These are phyloP conservation scores for Ustilago lituana DNA, from an alignment of 1,284 basidiomycete species.

Conservation along the genomic window DNA sequence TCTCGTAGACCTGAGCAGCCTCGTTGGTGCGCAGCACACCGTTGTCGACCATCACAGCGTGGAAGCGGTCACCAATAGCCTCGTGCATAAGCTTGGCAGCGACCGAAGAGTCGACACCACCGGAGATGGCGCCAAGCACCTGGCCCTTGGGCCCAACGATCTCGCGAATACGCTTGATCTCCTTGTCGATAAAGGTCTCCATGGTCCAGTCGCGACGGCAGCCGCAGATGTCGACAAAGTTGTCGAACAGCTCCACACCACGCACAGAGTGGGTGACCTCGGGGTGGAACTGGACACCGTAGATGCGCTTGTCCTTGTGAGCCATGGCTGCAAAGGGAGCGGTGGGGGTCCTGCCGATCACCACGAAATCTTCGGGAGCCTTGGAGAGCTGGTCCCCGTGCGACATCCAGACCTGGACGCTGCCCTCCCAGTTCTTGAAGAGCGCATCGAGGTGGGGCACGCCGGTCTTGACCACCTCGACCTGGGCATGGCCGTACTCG, in stretches of 20 bases:
- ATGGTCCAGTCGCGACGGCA: constrained; percentile 92
- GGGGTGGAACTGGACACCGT: constrained; percentile 98
- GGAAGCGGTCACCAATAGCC: constrained; percentile 95
- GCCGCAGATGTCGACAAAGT: constrained; percentile 84
- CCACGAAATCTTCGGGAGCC: constrained; percentile 83
- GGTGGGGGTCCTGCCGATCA: constrained; percentile 85
- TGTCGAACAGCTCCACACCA: constrained; percentile 89
- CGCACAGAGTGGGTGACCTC: constrained; percentile 95
- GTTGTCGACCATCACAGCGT: constrained; percentile 99
- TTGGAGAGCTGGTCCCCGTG: constrained; percentile 93
- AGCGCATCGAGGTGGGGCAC: constrained; percentile 74
- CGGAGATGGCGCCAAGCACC: constrained; percentile 96
- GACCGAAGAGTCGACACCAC: constrained; percentile 97
- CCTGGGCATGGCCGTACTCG: constrained; percentile 91
- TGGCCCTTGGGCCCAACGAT: constrained; percentile 94
- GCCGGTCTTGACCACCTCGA: constrained; percentile 79
- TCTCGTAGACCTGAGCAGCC: constrained; percentile 90
- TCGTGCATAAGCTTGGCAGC: constrained; percentile 99
- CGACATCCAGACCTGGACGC: constrained; percentile 97
- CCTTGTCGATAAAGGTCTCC: constrained; percentile 99
- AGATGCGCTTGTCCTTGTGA: constrained; percentile 88
- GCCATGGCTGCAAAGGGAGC: constrained; percentile 94
- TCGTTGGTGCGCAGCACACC: constrained; percentile 94
- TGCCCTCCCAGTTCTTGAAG: constrained; percentile 83
- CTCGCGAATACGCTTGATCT: constrained; percentile 90